A percentile compares a stretch with the other conserved stretches of the same genome.
Conservation (phyloP, 2,329 filamentous ascomycete genomes). For the Zymoseptoria passerinii region DNA sequence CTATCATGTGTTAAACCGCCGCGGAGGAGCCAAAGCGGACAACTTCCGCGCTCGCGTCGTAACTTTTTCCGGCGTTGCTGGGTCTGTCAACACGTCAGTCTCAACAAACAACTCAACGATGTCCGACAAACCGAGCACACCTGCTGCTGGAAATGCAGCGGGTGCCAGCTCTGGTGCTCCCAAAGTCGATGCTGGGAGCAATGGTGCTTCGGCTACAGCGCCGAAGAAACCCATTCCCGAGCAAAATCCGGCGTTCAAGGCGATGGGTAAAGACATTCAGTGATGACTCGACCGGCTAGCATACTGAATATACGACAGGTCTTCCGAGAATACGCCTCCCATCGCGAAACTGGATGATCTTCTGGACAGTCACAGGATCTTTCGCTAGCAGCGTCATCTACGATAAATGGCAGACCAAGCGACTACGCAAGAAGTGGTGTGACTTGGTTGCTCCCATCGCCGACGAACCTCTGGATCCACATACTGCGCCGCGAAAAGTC, state of each 20-base stretch:
- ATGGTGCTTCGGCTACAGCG: not conserved
- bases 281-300: not conserved
- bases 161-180: slow-evolving; percentile 6
- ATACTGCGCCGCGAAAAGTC: slow-evolving; percentile 70
- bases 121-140: slow-evolving; percentile 16
- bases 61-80: not conserved
- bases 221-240: slow-evolving; percentile 27
- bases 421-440: slow-evolving; percentile 78
- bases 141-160: slow-evolving; percentile 14
- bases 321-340: slow-evolving; percentile 66
- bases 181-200: slow-evolving; percentile 1
- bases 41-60: no score
- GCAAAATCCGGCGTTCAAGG: slow-evolving; percentile 64
- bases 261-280: slow-evolving; percentile 48
- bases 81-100: not conserved
- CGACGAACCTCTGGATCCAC: slow-evolving; percentile 62
- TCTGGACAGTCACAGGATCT: slow-evolving; percentile 68
- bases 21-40: no score
- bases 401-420: slow-evolving; percentile 83
- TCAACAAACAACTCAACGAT: slow-evolving; percentile 2
- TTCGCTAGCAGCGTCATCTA: slow-evolving; percentile 78
- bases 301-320: slow-evolving; percentile 41
- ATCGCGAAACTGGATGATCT: slow-evolving; percentile 97
- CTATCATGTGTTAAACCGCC: not conserved
- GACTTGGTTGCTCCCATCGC: slow-evolving; percentile 77